phyloP scores from a whole-genome alignment of 2,329 filamentous ascomycete genomes.

The Cercospora nicotianae region DNA sequence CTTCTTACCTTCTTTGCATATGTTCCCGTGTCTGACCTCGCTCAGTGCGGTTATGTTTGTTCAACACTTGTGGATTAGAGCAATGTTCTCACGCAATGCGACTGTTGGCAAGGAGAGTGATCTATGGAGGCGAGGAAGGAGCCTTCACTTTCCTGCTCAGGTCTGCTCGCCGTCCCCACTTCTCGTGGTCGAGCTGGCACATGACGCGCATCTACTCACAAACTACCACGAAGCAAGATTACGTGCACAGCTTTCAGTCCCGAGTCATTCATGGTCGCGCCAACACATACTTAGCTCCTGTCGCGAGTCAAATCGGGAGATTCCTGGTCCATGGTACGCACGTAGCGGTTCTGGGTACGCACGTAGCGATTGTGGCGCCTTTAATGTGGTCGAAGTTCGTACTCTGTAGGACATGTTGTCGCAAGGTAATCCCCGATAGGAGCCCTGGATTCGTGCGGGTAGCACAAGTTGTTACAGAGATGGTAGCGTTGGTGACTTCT shows the following conservation, averaged over 20 bases:
- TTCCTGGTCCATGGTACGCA: background rate
- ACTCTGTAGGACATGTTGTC: constrained; percentile 1
- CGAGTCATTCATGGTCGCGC: background rate
- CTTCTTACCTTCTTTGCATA: background rate
- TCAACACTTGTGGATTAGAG: background rate
- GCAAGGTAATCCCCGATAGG: constrained; percentile 1
- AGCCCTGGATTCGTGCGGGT: background rate
- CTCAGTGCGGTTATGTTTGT: background rate
- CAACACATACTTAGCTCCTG: background rate
- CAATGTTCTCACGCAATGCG: background rate
- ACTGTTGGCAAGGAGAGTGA: background rate
- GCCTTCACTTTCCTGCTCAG: background rate
- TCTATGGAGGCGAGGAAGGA: background rate
- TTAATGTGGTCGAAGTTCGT: background rate
- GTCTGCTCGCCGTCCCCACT: background rate
- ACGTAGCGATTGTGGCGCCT: background rate
- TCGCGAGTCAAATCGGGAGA: background rate
- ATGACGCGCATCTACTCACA: background rate
- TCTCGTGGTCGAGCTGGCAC: background rate
- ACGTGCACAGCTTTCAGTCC: background rate
- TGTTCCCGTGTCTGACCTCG: background rate
- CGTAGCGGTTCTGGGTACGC: background rate
- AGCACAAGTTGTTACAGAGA: constrained; percentile 1
- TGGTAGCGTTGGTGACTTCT: constrained; percentile 12
- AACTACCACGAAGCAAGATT: background rate